Base-by-base conservation (phyloP, 2,329 filamentous ascomycete genomes). In the Trichoderma hamatum region DNA sequence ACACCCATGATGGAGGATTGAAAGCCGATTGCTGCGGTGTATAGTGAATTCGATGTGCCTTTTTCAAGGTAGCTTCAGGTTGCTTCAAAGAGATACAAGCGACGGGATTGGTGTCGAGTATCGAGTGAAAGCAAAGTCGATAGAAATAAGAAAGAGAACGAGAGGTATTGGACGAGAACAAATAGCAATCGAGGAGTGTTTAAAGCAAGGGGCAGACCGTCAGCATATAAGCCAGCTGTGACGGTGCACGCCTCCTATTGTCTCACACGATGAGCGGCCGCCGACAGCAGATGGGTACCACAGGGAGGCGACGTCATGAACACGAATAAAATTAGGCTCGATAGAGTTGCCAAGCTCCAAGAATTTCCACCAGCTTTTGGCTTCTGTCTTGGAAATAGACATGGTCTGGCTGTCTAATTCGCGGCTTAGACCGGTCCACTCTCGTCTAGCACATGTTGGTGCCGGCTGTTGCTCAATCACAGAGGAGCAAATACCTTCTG, bases 1-100 rank as follows among this genome's bases (percentile, higher is more conserved):
- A 82, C 71, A 66, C 82, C 83, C 84, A 86, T 86, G 68, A 63
- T 80, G 76, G 72, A 69, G 10, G 34, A 59, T 59, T 36, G 32
- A 28, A 56, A 34, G 56, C 58, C 60, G 14, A n/a, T 30, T 30
- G 16, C 21, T 26, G 26, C 32, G 39, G 56, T 9, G 56, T 59
- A 26, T 59, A 16, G 24, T 32, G 54, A 32, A 34, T 5, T 43
- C 30, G n/a, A 36, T 59, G 34, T 30, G 21, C n/a, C 24, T 16
- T 49, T 28, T 55, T 39, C n/a, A 24, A 14, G 13, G 19, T 54
- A 5, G 46, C 26, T 34, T 51, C 21, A 7, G 26, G 34, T 64
- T 13, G n/a, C 28, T 32, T 21, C 13, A 26, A 39, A 49, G 36
- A n/a, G 36, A 51, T 19, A 11, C 34, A 36, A 34, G 60, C 24